Percentiles rank a stretch among this genome's conserved stretches.
Conservation (phyloP, 148 eudicot genomes). For the Vaccinium myrtillus region DNA sequence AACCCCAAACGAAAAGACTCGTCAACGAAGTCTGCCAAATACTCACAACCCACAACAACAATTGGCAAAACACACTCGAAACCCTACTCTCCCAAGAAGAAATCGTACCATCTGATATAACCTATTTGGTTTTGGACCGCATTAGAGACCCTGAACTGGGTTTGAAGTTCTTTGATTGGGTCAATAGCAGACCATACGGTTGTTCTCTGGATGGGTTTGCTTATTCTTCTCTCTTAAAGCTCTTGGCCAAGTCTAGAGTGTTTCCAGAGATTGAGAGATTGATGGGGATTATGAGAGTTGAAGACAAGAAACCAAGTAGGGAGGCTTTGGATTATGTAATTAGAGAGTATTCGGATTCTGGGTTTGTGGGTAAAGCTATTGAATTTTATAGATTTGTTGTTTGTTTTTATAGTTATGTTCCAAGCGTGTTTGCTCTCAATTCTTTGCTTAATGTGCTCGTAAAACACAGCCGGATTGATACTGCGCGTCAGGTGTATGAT, state of each 20-base stretch:
- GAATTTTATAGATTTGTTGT: conserved; percentile 42
- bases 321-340: conserved; percentile 62
- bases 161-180: conserved; percentile 70
- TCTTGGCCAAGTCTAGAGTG: conserved; percentile 52
- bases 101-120: conserved; percentile 65
- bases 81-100: conserved; percentile 50
- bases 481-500: conserved; percentile 52
- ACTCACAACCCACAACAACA: conserved; percentile 42
- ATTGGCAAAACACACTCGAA: conserved; percentile 67
- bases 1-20: conserved; percentile 40
- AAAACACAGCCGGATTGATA: conserved; percentile 37
- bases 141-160: conserved; percentile 61
- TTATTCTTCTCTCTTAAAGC: conserved; percentile 79
- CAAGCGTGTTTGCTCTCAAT: conserved; percentile 64
- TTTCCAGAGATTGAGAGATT: conserved; percentile 62
- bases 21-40: conserved; percentile 51
- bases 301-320: conserved; percentile 45
- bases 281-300: conserved; percentile 40
- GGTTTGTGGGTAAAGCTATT: conserved; percentile 62
- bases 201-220: conserved; percentile 63
- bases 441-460: conserved; percentile 60
- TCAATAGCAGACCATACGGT: conserved; percentile 39
- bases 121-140: conserved; percentile 72
- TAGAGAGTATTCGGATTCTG: conserved; percentile 54
- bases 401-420: conserved; percentile 34